Percentiles rank a stretch among this genome's conserved stretches.
phyloP scores from a whole-genome alignment of 2,329 filamentous ascomycete genomes.

The Penicillium frequentans region DNA sequence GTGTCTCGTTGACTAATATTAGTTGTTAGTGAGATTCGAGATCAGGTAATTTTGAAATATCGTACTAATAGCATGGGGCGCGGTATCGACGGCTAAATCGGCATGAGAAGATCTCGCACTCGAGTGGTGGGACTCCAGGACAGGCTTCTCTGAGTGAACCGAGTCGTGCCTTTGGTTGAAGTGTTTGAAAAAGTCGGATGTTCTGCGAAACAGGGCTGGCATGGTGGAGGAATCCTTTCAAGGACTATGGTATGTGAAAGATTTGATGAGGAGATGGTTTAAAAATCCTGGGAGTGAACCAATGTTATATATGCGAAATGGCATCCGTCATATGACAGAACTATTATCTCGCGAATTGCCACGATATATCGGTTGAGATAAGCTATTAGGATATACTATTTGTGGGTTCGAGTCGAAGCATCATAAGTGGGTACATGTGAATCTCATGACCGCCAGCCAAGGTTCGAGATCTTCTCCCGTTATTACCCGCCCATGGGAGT shows the following conservation, averaged over 20 bases:
- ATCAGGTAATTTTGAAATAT: background rate
- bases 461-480: background rate
- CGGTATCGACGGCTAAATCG: background rate
- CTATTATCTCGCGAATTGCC: background rate
- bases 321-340: background rate
- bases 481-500: background rate
- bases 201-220: slow-evolving; percentile 2
- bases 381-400: background rate
- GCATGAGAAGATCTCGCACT: background rate
- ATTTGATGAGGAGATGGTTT: background rate
- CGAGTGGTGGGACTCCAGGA: background rate
- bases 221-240: background rate
- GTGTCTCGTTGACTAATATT: background rate
- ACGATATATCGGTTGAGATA: background rate
- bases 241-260: background rate
- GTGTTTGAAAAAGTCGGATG: slow-evolving; percentile 5
- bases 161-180: background rate
- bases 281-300: no score
- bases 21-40: background rate
- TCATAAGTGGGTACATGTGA: background rate
- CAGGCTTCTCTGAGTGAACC: background rate
- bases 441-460: background rate
- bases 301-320: background rate
- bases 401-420: background rate
- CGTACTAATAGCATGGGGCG: background rate